Evolutionary conservation across 2,329 filamentous ascomycete genomes (phyloP).

Genomic region (Trichophyton mentagrophytes): DNA sequence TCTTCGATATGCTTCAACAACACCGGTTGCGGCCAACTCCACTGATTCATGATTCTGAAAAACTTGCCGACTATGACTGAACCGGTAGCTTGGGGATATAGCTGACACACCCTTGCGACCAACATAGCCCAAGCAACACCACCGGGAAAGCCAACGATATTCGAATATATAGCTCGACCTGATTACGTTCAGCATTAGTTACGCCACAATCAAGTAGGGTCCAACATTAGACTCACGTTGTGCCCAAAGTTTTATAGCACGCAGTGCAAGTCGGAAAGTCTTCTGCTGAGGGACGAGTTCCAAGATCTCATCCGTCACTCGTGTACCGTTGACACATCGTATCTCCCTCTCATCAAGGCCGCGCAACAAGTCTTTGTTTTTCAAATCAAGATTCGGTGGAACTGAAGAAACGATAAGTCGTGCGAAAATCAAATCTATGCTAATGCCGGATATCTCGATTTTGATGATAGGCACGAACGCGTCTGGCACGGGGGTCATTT

Average conservation of each 20-base stretch:
- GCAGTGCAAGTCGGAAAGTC: constrained; percentile 76
- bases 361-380: constrained; percentile 70
- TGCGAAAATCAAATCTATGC: constrained; percentile 87
- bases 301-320: constrained; percentile 87
- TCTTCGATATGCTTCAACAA: constrained; percentile 78
- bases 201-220: background rate
- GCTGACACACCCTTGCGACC: constrained; percentile 85
- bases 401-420: constrained; percentile 60
- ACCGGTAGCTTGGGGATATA: constrained; percentile 84
- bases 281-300: constrained; percentile 76
- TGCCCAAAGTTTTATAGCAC: constrained; percentile 94
- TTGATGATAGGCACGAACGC: constrained; percentile 97
- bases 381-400: constrained; percentile 59
- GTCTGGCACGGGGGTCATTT: constrained; percentile 73
- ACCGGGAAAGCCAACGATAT: constrained; percentile 91
- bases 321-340: constrained; percentile 81
- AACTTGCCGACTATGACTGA: constrained; percentile 87
- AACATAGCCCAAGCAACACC: constrained; percentile 98
- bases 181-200: constrained; percentile 3
- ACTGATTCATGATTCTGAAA: constrained; percentile 79
- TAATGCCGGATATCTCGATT: constrained; percentile 79
- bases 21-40: constrained; percentile 92
- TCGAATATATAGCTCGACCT: constrained; percentile 81
- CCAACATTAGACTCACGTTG: constrained; percentile 41
- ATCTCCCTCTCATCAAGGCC: constrained; percentile 79